These are phyloP conservation scores for Dactylellina drechsleri DNA, from an alignment of 2,329 filamentous ascomycete species.

Conservation along the genomic window DNA sequence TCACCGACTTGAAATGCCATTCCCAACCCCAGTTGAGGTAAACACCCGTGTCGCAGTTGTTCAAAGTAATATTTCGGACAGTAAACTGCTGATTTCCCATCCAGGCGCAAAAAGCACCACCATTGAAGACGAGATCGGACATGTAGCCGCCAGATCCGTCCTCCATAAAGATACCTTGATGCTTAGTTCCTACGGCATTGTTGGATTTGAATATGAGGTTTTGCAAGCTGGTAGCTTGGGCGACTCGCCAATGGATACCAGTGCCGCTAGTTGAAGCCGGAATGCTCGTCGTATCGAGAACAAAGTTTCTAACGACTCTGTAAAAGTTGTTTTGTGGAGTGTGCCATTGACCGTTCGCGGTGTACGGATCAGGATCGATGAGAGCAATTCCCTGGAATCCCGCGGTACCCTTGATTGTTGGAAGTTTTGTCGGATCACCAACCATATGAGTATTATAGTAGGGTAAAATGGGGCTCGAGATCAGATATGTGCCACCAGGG, in stretches of 20 bases:
- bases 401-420: constrained; percentile 77
- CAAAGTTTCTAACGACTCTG: constrained; percentile 82
- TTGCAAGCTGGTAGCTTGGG: constrained; percentile 70
- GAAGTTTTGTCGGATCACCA: constrained; percentile 69
- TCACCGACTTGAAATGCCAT: constrained; percentile 76
- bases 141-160: constrained; percentile 80
- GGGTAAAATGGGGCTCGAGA: constrained; percentile 81
- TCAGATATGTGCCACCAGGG: constrained; percentile 80
- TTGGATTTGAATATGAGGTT: constrained; percentile 68
- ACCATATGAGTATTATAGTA: constrained; percentile 95
- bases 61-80: constrained; percentile 80
- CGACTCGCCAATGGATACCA: constrained; percentile 75
- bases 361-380: constrained; percentile 88
- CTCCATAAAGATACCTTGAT: constrained; percentile 72
- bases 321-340: constrained; percentile 86
- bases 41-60: constrained; percentile 81
- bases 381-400: constrained; percentile 85
- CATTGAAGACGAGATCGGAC: constrained; percentile 83
- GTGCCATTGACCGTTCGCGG: constrained; percentile 75
- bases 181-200: constrained; percentile 58
- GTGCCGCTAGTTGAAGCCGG: constrained; percentile 60
- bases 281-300: constrained; percentile 79
- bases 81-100: constrained; percentile 73
- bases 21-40: constrained; percentile 88
- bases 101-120: constrained; percentile 73